phyloP scores from a whole-genome alignment of 2,329 filamentous ascomycete species.

The Colletotrichum endophyticum region DNA sequence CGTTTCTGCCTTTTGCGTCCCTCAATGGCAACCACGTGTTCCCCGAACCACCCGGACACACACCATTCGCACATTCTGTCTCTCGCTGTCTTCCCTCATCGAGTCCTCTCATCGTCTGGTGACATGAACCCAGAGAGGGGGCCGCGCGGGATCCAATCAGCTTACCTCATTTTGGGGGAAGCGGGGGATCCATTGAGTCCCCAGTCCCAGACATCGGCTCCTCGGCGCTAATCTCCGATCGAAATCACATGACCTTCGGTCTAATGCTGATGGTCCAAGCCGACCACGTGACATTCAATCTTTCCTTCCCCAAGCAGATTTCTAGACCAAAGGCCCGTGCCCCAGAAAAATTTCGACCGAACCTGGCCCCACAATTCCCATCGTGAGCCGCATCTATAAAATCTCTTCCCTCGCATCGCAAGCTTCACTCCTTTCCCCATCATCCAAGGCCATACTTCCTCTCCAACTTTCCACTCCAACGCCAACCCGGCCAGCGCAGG shows the following conservation, averaged over 20 bases:
- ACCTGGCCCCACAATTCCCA: slow-evolving; percentile 6
- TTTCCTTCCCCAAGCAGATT: not conserved
- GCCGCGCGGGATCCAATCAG: not conserved
- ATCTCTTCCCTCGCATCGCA: slow-evolving; percentile 1
- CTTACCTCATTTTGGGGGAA: not conserved
- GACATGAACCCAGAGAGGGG: slow-evolving; percentile 9
- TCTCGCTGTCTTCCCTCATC: not conserved
- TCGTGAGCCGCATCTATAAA: slow-evolving; percentile 17
- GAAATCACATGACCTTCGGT: not conserved
- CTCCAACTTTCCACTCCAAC: not conserved
- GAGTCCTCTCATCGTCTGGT: slow-evolving; percentile 2
- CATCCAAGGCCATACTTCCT: not conserved
- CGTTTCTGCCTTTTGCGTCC: not conserved
- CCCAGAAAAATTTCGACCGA: slow-evolving; percentile 10
- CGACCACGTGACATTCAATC: not conserved
- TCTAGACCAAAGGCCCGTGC: not conserved
- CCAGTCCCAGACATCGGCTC: slow-evolving; percentile 1
- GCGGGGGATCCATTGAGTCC: not conserved
- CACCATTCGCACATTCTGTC: not conserved
- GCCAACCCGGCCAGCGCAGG: not conserved
- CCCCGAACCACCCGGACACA: not conserved
- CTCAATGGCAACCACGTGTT: slow-evolving; percentile 19
- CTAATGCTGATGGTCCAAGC: not conserved
- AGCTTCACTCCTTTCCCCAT: not conserved
- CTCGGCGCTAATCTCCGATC: slow-evolving; percentile 5